Base-by-base conservation (phyloP, 2,329 filamentous ascomycete species). In the Annulohypoxylon truncatum region DNA sequence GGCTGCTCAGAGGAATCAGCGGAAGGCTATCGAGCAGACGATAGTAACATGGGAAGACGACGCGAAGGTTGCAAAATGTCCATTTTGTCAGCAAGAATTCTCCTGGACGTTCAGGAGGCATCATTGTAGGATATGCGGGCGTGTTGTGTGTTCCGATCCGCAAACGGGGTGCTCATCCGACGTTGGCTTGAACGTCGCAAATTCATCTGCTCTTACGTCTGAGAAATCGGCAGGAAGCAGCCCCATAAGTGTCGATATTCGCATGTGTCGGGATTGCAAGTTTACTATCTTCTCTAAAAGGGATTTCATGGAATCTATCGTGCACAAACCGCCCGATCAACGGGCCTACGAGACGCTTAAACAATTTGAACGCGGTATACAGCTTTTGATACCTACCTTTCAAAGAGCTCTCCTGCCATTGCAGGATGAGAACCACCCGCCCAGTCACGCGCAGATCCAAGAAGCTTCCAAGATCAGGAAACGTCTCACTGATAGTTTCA, bases 1-100 rank as follows among this genome's bases (percentile, higher is more conserved):
- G 1, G 82, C 88, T 1, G 89, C 89, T 38, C 90, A 91, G 68
- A 93, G 89, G 75, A 93, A 91, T 68, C 88, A 91, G 52, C 87
- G 93, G 52, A 96, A 97, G 76, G 77, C 87, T 12, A 82, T 98
- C 3, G 96, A 99, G 77, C 96, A 99, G 76, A 94, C 92, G 0
- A 88, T 99, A 6, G 94, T 99, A 13, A 91, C 91, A 0, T 99
- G 96, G 96, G 92, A 99, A 78, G 94, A 98, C 55, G 96, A 99
- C 78, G 85, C 90, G 0, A 87, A 84, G 29, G 94, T 99, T 4
- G 68, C 84, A 1, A 89, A 90, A 69, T 99, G 96, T 76, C 96
- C 96, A 0, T 97, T 97, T 75, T 99, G 96, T 74, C 92, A 97
- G 75, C 96, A 99, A 74, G 93, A 97, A 61, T 99, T 99, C 78